Base-by-base conservation (phyloP, 2,329 filamentous ascomycete species). In the Aspergillus aculeatinus region DNA sequence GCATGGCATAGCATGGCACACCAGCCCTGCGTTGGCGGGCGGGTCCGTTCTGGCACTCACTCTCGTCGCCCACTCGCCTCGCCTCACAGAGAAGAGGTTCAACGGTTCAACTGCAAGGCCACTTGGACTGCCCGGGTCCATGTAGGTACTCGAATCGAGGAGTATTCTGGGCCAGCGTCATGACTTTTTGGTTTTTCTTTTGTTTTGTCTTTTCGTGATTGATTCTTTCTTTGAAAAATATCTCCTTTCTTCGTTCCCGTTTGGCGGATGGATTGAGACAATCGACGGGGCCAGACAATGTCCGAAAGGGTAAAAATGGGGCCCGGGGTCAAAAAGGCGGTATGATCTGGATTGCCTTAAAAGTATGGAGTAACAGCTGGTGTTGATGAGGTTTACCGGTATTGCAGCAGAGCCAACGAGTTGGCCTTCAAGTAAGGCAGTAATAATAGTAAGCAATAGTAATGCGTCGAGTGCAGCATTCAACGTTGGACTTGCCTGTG, bases 21-120 rank as follows among this genome's bases (percentile, higher is more conserved):
- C 48, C 48, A 55, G 60, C 60, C 52, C 54, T 65, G 64, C 60
- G 65, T 61, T 68, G 66, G 66, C 66, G 62, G 51, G 65, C 65
- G 64, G 62, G 64, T 65, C 67, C 39, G 27, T 16, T 44, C 16
- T 44, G 39, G 14, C 16, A 29, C 39, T 12, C 16, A 44, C 5
- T 44, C 39, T 63, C 51, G 10, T 59, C 51, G 54, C 60, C 65
- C 65, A 66, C 64, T 67, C 65, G 65, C 65, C 65, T 65, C 65
- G 60, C 58, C n/a, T n/a, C n/a, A n/a, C n/a, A n/a, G n/a, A n/a
- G n/a, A n/a, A 35, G 12, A 29, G 56, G 49, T 44, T 25, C 33
- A 63, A 29, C 7, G 9, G 59, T 61, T 57, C 58, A 57, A 51
- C 66, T 68, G 67, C 67, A 68, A 61, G 65, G 64, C 65, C 67